Conservation (phyloP, 2,329 filamentous ascomycete species). For the Exserohilum turcica region DNA sequence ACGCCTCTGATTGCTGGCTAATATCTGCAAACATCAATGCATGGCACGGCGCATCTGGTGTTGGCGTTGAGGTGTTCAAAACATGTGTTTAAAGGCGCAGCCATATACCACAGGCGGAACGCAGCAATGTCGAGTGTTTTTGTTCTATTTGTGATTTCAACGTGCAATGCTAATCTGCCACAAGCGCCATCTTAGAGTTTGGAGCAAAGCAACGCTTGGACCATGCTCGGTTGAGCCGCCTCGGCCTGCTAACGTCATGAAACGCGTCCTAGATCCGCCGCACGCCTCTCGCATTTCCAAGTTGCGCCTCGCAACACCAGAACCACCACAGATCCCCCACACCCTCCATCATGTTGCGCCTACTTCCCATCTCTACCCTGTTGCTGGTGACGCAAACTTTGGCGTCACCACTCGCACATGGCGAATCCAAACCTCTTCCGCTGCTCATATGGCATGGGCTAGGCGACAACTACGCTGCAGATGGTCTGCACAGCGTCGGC, state of each 20-base stretch:
- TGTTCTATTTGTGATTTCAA: neutral
- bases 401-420: conserved; percentile 19
- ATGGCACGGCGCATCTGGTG: conserved; percentile 20
- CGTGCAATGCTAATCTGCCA: neutral
- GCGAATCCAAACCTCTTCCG: conserved; percentile 62
- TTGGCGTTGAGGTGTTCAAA: conserved; percentile 30
- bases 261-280: conserved; percentile 15
- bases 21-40: conserved; percentile 2
- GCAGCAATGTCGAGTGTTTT: neutral
- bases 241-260: conserved; percentile 27
- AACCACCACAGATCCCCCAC: conserved; percentile 1
- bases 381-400: conserved; percentile 22
- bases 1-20: conserved; percentile 38
- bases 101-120: conserved; percentile 20
- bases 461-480: conserved; percentile 75
- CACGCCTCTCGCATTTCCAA: conserved; percentile 4
- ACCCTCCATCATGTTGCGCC: conserved; percentile 23
- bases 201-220: conserved; percentile 5
- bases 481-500: conserved; percentile 74
- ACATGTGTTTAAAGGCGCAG: conserved; percentile 19
- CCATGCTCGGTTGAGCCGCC: conserved; percentile 20
- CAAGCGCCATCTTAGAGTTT: no score
- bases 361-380: conserved; percentile 31
- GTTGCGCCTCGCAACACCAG: conserved; percentile 18
- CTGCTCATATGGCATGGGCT: conserved; percentile 93